Conservation (phyloP, 202 grass and related monocot genomes). For the Zoysia matrella region DNA sequence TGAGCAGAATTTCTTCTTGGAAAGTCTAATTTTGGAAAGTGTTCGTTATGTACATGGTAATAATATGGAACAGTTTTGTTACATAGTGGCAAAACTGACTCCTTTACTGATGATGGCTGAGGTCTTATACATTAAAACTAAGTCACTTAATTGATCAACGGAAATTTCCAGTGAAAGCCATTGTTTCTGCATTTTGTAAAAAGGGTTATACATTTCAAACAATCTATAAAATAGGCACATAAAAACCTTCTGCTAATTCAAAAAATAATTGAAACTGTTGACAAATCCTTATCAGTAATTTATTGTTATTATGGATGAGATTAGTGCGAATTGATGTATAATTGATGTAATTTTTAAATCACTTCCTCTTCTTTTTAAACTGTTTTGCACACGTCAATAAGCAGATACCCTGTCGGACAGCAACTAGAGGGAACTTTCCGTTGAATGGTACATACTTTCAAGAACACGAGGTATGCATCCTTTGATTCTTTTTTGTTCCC, state of each 20-base stretch:
- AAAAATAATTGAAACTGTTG: slow-evolving; percentile 1
- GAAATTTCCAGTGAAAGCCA: neutral
- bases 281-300: neutral
- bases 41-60: slow-evolving; percentile 15
- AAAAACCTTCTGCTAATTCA: slow-evolving; percentile 1
- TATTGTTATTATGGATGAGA: slow-evolving; percentile 17
- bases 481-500: slow-evolving; percentile 16
- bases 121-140: neutral
- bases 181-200: neutral
- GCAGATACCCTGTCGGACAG: slow-evolving; percentile 91
- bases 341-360: slow-evolving; percentile 4
- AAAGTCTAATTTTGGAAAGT: slow-evolving; percentile 26
- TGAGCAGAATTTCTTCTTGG: slow-evolving; percentile 31
- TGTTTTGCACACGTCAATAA: slow-evolving; percentile 25
- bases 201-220: neutral
- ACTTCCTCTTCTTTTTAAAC: neutral
- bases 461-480: slow-evolving; percentile 66
- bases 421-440: slow-evolving; percentile 79
- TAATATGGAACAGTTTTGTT: slow-evolving; percentile 20
- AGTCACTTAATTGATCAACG: neutral
- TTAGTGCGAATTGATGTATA: slow-evolving; percentile 8
- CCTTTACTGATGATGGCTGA: slow-evolving; percentile 29
- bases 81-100: neutral
- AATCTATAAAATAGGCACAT: neutral
- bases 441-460: slow-evolving; percentile 97